Evolutionary conservation across 495 filamentous ascomycete genomes (phyloP), one percentile per base, ranked within the genome.

Genomic region (Aspergillus bertholletiae): DNA sequence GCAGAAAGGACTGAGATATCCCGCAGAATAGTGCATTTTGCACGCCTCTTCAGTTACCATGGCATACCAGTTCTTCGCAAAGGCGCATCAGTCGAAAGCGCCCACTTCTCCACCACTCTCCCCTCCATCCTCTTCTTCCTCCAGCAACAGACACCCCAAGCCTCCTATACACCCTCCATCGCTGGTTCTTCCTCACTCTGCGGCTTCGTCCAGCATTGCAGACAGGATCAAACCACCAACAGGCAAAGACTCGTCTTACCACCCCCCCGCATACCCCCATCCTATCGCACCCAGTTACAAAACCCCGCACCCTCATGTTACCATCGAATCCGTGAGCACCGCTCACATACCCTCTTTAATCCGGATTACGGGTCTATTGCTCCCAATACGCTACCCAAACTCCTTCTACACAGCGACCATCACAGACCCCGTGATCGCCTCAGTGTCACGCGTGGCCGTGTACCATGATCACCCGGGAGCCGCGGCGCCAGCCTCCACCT

Each of bases 311-410:
- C 69, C 76, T 17, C 63, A 75, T 46, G 69, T 74, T 52, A 81
- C 77, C 20, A 81, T 92, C 56, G 78, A 82, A 11, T 73, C 78
- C 2, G 76, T 90, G 53, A 74, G 71, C 12, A 72, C 80, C 5
- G 73, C 74, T 24, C 84, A 92, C 68, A 76, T 96, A 53, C 79
- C 88, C 41, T 83, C 87, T 12, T 79, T 96, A 35, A 87, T 86
- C 22, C 84, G 89, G 37, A 90, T 97, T 55, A 96, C 92, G 61
- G 72, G 84, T 35, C 77, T 96, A 18, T 81, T 96, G 12, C 84
- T 98, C 5, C 93, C 93, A 20, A 88, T 97, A 59, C 81, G 82
- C 68, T 98, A 98, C 65, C 87, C 89, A 0, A 85, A 88, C 63
- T 81, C 79, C 30, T 97, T 97, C 82, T 98, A 96, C 77, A 77